Evolutionary conservation across 768 basidiomycete genomes (phyloP).

Genomic region (Tricholoma sp.): DNA sequence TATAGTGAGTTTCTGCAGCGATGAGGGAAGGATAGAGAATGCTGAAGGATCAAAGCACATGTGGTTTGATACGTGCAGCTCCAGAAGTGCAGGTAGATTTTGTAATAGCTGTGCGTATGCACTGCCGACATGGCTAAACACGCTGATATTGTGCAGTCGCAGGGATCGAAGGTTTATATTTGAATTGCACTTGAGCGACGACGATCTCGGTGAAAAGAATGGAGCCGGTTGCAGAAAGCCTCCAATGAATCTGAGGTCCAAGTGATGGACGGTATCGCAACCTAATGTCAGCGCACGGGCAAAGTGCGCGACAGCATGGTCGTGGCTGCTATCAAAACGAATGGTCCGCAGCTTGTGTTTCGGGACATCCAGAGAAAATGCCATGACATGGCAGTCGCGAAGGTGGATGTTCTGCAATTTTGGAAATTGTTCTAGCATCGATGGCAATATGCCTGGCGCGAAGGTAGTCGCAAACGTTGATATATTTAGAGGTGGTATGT

Average conservation of each 20-base stretch:
- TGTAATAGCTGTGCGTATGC: constrained; percentile 19
- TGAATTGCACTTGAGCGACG: not conserved
- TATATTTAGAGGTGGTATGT: constrained; percentile 14
- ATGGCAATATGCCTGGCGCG: constrained; percentile 22
- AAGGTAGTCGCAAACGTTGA: constrained; percentile 24
- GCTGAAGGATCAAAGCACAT: constrained; percentile 17
- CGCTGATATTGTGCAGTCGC: constrained; percentile 24
- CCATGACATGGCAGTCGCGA: constrained; percentile 23
- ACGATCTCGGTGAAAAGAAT: constrained; percentile 10
- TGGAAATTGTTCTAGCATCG: constrained; percentile 20
- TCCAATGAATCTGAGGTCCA: constrained; percentile 26
- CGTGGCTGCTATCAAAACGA: constrained; percentile 24
- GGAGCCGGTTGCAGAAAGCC: constrained; percentile 22
- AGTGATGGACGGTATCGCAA: constrained; percentile 14
- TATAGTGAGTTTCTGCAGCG: constrained; percentile 12
- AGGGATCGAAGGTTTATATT: constrained; percentile 16
- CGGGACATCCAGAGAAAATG: constrained; percentile 16
- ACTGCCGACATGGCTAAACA: constrained; percentile 19
- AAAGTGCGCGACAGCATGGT: constrained; percentile 20
- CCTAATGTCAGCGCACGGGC: constrained; percentile 18
- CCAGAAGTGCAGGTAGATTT: constrained; percentile 17
- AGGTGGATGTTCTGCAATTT: constrained; percentile 21
- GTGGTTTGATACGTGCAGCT: constrained; percentile 25
- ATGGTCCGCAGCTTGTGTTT: constrained; percentile 19
- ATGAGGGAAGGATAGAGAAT: constrained; percentile 19